Conservation (phyloP, 2,329 filamentous ascomycete species). For the Fusarium sulawesiense region DNA sequence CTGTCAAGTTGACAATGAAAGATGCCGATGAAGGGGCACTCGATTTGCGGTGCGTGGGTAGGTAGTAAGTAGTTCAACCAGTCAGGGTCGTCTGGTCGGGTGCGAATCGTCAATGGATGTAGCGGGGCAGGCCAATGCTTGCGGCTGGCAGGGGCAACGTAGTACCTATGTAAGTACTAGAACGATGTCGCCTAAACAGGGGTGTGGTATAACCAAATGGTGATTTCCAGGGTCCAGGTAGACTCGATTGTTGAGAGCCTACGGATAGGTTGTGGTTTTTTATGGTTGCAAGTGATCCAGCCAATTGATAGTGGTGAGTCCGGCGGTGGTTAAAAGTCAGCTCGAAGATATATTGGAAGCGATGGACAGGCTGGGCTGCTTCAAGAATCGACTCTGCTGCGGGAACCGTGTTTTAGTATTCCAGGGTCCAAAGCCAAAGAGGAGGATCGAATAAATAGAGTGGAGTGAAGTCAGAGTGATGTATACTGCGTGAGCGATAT, state of each 20-base stretch:
- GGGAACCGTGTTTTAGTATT: background rate
- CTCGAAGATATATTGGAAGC: background rate
- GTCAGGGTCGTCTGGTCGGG: constrained; percentile 33
- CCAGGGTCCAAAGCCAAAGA: background rate
- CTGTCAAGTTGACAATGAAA: constrained; percentile 23
- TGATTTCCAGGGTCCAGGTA: constrained; percentile 39
- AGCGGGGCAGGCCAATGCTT: constrained; percentile 45
- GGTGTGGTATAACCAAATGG: constrained; percentile 16
- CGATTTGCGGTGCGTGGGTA: constrained; percentile 36
- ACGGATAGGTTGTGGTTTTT: background rate
- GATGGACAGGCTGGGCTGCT: background rate
- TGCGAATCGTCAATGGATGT: constrained; percentile 33
- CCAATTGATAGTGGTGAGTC: background rate
- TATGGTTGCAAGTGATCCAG: background rate
- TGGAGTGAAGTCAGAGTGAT: constrained; percentile 25
- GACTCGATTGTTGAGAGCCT: constrained; percentile 19
- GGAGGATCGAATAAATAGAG: background rate
- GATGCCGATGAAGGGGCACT: constrained; percentile 27
- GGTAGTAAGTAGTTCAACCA: constrained; percentile 31
- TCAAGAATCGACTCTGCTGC: background rate
- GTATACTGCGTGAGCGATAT: constrained; percentile 44
- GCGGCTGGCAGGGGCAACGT: constrained; percentile 38
- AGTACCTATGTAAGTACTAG: constrained; percentile 25
- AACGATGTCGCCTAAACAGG: constrained; percentile 34
- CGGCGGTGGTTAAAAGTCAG: background rate